A percentile compares a stretch with the other conserved stretches of the same genome.
Evolutionary conservation across 805 yeast genomes (phyloP).

Genomic region (Suhomyces vadensis): DNA sequence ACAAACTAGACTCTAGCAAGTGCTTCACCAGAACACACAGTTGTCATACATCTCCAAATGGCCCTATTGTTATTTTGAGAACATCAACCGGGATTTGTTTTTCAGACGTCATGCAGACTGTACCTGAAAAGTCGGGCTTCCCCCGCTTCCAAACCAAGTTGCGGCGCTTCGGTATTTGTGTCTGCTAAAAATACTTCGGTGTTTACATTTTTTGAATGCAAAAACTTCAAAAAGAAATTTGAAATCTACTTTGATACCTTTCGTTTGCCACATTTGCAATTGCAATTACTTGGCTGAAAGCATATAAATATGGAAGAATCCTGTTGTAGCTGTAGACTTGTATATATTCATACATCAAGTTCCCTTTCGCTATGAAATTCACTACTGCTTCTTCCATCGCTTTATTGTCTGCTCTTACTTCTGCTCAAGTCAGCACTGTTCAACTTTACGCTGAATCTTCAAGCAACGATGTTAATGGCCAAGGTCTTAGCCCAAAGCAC

Average conservation of each 20-base stretch:
- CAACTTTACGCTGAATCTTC: constrained; percentile 5
- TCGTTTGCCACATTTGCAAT: no score
- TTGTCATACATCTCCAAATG: no score
- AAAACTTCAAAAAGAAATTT: no score
- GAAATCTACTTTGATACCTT: no score
- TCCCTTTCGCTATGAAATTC: constrained; percentile 8
- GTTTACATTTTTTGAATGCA: not conserved
- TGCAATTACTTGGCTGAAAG: not conserved
- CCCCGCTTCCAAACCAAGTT: not conserved
- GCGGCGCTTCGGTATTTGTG: not conserved
- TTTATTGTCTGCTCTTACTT: constrained; percentile 7
- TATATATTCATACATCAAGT: not conserved
- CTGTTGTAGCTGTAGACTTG: no score
- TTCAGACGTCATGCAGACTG: not conserved
- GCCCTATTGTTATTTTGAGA: no score
- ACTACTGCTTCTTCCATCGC: constrained; percentile 6
- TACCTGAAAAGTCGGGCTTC: not conserved
- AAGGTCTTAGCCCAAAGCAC: constrained; percentile 22
- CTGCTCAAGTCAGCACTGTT: constrained; percentile 6
- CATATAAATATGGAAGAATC: not conserved
- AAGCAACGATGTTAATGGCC: constrained; percentile 4
- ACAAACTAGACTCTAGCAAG: no score
- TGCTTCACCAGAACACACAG: no score
- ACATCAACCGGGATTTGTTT: no score
- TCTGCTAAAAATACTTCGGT: constrained; percentile 1